Evolutionary conservation across 2,329 filamentous ascomycete genomes (phyloP), one percentile per base, ranked within the genome.

Genomic region (Aspergillus sojae): DNA sequence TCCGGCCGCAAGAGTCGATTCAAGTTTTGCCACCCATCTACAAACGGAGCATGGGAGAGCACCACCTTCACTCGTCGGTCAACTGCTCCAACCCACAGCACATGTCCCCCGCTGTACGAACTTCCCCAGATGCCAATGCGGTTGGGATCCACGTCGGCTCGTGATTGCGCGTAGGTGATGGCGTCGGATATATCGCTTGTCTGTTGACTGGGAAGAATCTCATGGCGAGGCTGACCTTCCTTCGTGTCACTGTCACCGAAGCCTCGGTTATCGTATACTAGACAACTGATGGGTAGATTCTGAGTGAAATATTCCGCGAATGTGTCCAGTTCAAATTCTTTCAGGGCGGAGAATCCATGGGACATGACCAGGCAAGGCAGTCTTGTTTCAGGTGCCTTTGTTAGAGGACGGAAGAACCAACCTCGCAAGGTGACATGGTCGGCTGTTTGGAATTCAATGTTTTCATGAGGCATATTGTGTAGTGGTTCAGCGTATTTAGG

Each of bases 121-220:
- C 65, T 71, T 9, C 78, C 79, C 77, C 77, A 80, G 30, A 80
- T 69, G n/a, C 71, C 77, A 59, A 80, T 74, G 45, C 69, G 74
- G 5, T 70, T 52, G 2, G 65, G 23, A 64, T 78, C 68, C 3
- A 80, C 71, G 23, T 79, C 71, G 2, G 62, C 21, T 19, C 68
- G 61, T 5, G 69, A 68, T 54, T 76, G 74, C 5, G 74, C 73
- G 67, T 74, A 81, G 12, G 77, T 79, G 52, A 81, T 77, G 6
- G 78, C 78, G 65, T 79, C 76, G 4, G 28, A 34, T n/a, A 7
- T 69, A 72, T 46, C 73, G 65, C 57, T 59, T 63, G 30, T 54
- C 28, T 54, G 52, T 28, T 30, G 28, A 23, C 26, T 30, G 2
- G 52, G 52, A 14, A 32, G 19, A 5, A 54, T 30, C n/a, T 54